Percentiles rank a stretch among this genome's conserved stretches.
Conservation (phyloP, 805 yeast species). For the Kodamaea laetipori region DNA sequence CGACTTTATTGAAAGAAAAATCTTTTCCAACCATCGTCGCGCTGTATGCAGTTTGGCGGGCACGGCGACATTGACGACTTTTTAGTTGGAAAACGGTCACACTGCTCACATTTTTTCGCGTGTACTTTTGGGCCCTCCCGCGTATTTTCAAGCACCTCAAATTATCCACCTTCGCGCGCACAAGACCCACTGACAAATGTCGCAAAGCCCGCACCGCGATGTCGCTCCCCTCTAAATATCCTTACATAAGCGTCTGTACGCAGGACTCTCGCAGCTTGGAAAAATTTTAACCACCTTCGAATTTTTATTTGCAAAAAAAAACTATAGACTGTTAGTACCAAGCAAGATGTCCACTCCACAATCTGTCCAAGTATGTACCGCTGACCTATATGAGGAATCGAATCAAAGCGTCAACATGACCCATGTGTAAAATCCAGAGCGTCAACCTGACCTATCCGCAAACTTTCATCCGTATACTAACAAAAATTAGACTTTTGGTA, state of each 20-base stretch:
- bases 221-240: neutral
- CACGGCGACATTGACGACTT: neutral
- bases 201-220: neutral
- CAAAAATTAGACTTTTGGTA: slow-evolving; percentile 90
- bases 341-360: slow-evolving; percentile 63
- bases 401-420: neutral
- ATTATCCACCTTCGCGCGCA: neutral
- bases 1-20: slow-evolving; percentile 8
- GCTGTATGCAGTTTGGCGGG: slow-evolving; percentile 2
- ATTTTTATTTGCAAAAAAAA: slow-evolving; percentile 10
- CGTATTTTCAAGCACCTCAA: neutral
- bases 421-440: neutral
- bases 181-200: neutral
- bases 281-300: slow-evolving; percentile 12
- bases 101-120: too few species aligned
- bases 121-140: neutral
- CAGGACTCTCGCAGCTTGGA: slow-evolving; percentile 10
- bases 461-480: slow-evolving; percentile 19
- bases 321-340: slow-evolving; percentile 15
- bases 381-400: neutral
- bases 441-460: neutral
- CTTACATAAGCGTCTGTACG: neutral
- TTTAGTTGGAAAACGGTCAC: slow-evolving; percentile 15
- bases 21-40: slow-evolving; percentile 6
- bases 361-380: slow-evolving; percentile 82